Conservation (phyloP, 768 basidiomycete species). For the Solioccasus polychromus region DNA sequence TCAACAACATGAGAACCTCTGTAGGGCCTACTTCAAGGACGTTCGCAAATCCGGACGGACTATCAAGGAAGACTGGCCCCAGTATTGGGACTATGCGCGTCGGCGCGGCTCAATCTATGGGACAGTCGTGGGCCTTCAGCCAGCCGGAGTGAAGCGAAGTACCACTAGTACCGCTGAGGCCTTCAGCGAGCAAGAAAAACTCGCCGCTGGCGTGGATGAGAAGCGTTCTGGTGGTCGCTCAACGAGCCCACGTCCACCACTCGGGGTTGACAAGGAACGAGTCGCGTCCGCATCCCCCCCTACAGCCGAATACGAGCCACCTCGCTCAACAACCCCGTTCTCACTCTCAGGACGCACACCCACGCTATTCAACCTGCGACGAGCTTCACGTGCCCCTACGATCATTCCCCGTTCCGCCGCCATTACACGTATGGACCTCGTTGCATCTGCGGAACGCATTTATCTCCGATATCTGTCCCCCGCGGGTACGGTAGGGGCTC, state of each 20-base stretch:
- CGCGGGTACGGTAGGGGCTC: slow-evolving; percentile 68
- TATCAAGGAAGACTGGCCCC: slow-evolving; percentile 97
- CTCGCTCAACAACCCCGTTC: slow-evolving; percentile 79
- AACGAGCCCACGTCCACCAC: slow-evolving; percentile 53
- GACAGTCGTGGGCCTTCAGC: slow-evolving; percentile 75
- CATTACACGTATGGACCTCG: slow-evolving; percentile 85
- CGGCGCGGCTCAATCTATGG: slow-evolving; percentile 92
- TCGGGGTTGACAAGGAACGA: slow-evolving; percentile 32
- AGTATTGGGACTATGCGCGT: slow-evolving; percentile 94
- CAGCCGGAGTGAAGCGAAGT: slow-evolving; percentile 66
- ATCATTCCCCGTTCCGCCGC: slow-evolving; percentile 90
- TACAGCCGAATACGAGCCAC: slow-evolving; percentile 45
- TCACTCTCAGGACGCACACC: slow-evolving; percentile 73
- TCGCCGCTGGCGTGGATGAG: slow-evolving; percentile 46
- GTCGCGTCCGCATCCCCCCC: slow-evolving; percentile 46
- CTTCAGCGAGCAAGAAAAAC: slow-evolving; percentile 67
- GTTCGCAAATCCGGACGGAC: slow-evolving; percentile 90
- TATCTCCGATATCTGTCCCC: slow-evolving; percentile 92
- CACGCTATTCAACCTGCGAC: slow-evolving; percentile 70
- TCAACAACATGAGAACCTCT: slow-evolving; percentile 98
- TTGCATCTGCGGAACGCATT: slow-evolving; percentile 94
- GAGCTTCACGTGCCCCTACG: slow-evolving; percentile 87
- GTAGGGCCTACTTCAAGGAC: slow-evolving; percentile 98
- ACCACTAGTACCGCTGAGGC: slow-evolving; percentile 78
- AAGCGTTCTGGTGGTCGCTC: slow-evolving; percentile 52